Conservation (phyloP, 1,139 yeast species). For the Debaryomycetaceae sp. region DNA sequence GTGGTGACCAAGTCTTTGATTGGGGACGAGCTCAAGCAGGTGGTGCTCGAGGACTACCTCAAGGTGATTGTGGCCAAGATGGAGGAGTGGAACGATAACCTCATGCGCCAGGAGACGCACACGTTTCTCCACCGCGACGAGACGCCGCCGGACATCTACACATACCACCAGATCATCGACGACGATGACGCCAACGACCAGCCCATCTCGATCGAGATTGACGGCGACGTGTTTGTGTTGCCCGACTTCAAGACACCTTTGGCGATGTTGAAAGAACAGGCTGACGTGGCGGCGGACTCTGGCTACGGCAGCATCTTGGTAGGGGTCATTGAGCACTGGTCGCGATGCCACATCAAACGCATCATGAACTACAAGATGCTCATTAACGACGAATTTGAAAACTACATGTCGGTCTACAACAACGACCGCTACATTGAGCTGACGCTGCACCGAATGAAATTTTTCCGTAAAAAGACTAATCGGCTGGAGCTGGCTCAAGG, state of each 20-base stretch:
- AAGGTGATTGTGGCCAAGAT: constrained; percentile 64
- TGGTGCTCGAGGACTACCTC: constrained; percentile 66
- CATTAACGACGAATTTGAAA: constrained; percentile 54
- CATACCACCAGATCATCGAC: constrained; percentile 37
- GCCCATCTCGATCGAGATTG: constrained; percentile 57
- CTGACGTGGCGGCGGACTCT: constrained; percentile 88
- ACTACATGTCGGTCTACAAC: constrained; percentile 40
- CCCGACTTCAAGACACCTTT: constrained; percentile 51
- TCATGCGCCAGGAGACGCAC: constrained; percentile 59
- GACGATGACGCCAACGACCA: constrained; percentile 49
- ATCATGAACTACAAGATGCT: constrained; percentile 57
- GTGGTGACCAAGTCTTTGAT: constrained; percentile 39
- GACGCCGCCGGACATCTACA: constrained; percentile 60
- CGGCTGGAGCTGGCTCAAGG: too few relatives aligned
- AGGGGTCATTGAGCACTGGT: constrained; percentile 79
- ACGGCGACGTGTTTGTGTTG: constrained; percentile 65
- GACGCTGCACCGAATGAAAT: constrained; percentile 40
- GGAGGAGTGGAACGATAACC: constrained; percentile 75
- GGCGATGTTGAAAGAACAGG: constrained; percentile 82
- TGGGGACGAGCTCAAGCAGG: constrained; percentile 67
- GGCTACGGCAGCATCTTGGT: constrained; percentile 78
- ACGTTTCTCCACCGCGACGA: constrained; percentile 57
- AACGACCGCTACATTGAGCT: constrained; percentile 37
- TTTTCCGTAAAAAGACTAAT: constrained; percentile 33
- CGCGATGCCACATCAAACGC: constrained; percentile 54